Evolutionary conservation across 768 basidiomycete genomes (phyloP).

Genomic region (Grammothele lineata): DNA sequence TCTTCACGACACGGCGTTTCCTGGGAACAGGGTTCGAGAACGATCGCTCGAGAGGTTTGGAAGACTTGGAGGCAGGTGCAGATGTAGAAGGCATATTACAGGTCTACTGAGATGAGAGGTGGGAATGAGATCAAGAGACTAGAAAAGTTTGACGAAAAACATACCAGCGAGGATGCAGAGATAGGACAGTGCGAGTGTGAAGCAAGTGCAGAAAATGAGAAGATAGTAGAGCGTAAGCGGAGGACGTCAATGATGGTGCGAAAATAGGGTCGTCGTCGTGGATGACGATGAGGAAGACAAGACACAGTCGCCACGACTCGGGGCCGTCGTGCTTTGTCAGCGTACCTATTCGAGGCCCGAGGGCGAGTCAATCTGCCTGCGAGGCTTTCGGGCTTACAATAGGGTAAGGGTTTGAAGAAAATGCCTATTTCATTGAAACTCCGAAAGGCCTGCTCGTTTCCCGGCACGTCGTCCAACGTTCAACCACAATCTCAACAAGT

Average conservation of each 20-base stretch:
- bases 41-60: slow-evolving; percentile 12
- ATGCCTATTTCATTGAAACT: too few relatives aligned
- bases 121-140: background rate
- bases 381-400: too few relatives aligned
- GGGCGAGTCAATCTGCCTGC: slow-evolving; percentile 7
- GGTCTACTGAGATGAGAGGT: slow-evolving; percentile 3
- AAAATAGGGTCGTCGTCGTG: slow-evolving; percentile 10
- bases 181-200: background rate
- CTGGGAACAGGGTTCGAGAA: slow-evolving; percentile 17
- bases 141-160: slow-evolving; percentile 1
- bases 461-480: too few relatives aligned
- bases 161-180: background rate
- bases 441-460: too few relatives aligned
- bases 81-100: slow-evolving; percentile 15
- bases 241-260: background rate
- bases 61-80: slow-evolving; percentile 6
- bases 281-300: slow-evolving; percentile 10
- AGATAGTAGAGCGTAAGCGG: background rate
- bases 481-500: too few relatives aligned
- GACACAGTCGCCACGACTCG: slow-evolving; percentile 11
- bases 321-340: slow-evolving; percentile 15
- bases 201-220: background rate
- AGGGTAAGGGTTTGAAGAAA: too few relatives aligned
- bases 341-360: slow-evolving; percentile 7
- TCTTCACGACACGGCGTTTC: slow-evolving; percentile 46